These are phyloP conservation scores for Geotrichum armillariae DNA, from an alignment of 1,139 yeast species.

Conservation along the genomic window DNA sequence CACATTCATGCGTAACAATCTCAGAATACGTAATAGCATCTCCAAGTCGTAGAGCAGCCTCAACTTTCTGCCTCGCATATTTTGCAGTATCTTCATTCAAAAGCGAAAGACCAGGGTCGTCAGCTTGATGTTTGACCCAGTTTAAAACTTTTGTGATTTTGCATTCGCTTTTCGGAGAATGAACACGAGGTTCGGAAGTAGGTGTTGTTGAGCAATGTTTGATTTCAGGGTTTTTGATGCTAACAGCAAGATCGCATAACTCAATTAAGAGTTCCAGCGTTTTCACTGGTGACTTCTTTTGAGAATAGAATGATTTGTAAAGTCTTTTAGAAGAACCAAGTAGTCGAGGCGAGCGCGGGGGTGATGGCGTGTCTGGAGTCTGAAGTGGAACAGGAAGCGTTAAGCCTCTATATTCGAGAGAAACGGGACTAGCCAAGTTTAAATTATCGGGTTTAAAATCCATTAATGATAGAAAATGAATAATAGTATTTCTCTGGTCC, in stretches of 20 bases:
- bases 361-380: slow-evolving; percentile 23
- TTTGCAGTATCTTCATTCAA: slow-evolving; percentile 68
- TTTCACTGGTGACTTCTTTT: slow-evolving; percentile 51
- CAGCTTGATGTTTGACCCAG: slow-evolving; percentile 53
- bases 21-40: slow-evolving; percentile 79
- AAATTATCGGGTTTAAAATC: slow-evolving; percentile 1
- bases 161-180: slow-evolving; percentile 67
- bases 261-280: slow-evolving; percentile 63
- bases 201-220: slow-evolving; percentile 7
- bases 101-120: slow-evolving; percentile 62
- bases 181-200: slow-evolving; percentile 26
- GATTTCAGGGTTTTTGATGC: slow-evolving; percentile 56
- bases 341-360: slow-evolving; percentile 27
- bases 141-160: slow-evolving; percentile 56
- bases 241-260: slow-evolving; percentile 73
- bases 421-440: not conserved
- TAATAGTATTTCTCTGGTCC: slow-evolving; percentile 66
- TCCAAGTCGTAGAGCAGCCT: slow-evolving; percentile 67
- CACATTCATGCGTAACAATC: slow-evolving; percentile 79
- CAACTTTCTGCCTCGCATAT: slow-evolving; percentile 66
- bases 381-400: slow-evolving; percentile 46
- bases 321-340: not conserved
- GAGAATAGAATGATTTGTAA: not conserved
- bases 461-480: slow-evolving; percentile 30
- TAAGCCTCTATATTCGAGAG: slow-evolving; percentile 59